Base-by-base conservation (phyloP, 2,329 filamentous ascomycete species). In the Fusarium kyushuense region DNA sequence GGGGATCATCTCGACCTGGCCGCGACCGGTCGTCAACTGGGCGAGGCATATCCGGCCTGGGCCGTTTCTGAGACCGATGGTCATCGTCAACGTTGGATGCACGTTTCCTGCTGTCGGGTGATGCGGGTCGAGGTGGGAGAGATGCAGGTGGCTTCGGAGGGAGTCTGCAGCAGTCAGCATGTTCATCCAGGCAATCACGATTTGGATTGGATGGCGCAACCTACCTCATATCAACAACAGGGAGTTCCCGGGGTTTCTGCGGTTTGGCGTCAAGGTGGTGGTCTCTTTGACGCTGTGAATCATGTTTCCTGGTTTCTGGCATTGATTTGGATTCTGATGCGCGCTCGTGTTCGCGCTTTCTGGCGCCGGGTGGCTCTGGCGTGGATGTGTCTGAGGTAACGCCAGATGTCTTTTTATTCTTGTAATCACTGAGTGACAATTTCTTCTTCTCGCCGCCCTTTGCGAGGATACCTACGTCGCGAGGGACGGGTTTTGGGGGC, bases 361-460 rank as follows among this genome's bases (percentile, higher is more conserved):
- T 79, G 29, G 73, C 68, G 46, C 75, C 72, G 54, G 74, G 63
- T 7, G 77, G 74, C 45, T 80, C 78, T 16, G 79, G 74, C 1
- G 81, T 79, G 2, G 81, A 78, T 16, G 80, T 80, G 11, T 77
- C 74, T 12, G 80, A 78, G 53, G 75, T 51, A 53, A 67, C 67
- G 61, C 73, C 70, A 41, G 78, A 75, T 17, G 77, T 76, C 74
- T 84, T 84, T 75, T 85, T 84, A 64, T 85, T 88, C 76, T 85
- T 86, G 70, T 88, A 89, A 74, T 88, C 86, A 76, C 84, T 86
- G 63, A 89, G 76, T 16, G 86, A 87, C 67, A 88, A 74, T 75
- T 87, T 87, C 79, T 86, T 87, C 76, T 83, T 87, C 72, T 84
- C 81, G 63, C 76, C 76, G 65, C 76, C 79, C 67, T 80, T 77